Conservation (phyloP, 148 eudicot genomes). For the Amaranthus cruentus region DNA sequence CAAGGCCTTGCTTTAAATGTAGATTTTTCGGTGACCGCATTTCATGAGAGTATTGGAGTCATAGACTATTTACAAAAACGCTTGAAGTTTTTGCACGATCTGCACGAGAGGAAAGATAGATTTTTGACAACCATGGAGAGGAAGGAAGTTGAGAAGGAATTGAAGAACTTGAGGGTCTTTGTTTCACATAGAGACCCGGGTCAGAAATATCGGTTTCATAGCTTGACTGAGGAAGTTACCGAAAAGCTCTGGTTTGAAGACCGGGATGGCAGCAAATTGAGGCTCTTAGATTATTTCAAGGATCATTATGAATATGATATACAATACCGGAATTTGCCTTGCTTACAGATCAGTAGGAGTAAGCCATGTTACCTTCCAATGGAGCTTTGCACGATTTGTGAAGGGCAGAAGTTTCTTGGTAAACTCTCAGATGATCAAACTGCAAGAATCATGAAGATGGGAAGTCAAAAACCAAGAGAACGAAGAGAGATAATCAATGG, state of each 20-base stretch:
- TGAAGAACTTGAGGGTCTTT: slow-evolving; percentile 71
- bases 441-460: slow-evolving; percentile 73
- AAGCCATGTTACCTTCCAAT: slow-evolving; percentile 87
- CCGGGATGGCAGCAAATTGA: slow-evolving; percentile 59
- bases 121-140: slow-evolving; percentile 51
- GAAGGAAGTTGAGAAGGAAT: slow-evolving; percentile 66
- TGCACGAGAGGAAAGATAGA: slow-evolving; percentile 40
- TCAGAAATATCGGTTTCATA: slow-evolving; percentile 64
- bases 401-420: slow-evolving; percentile 92
- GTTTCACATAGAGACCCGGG: slow-evolving; percentile 85
- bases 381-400: slow-evolving; percentile 95
- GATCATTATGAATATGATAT: slow-evolving; percentile 84
- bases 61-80: slow-evolving; percentile 68
- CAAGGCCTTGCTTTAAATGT: slow-evolving; percentile 93
- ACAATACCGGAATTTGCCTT: slow-evolving; percentile 71
- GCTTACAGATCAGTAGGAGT: slow-evolving; percentile 82
- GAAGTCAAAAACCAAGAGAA: slow-evolving; percentile 76
- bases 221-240: slow-evolving; percentile 73
- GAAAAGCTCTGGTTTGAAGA: slow-evolving; percentile 74
- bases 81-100: slow-evolving; percentile 52
- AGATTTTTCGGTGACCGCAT: slow-evolving; percentile 85
- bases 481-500: slow-evolving; percentile 66
- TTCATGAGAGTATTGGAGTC: slow-evolving; percentile 84
- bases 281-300: slow-evolving; percentile 66
- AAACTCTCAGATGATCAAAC: slow-evolving; percentile 95